These are phyloP conservation scores for Larix sibirica DNA, from an alignment of 83 land plant genomes.

Conservation along the genomic window DNA sequence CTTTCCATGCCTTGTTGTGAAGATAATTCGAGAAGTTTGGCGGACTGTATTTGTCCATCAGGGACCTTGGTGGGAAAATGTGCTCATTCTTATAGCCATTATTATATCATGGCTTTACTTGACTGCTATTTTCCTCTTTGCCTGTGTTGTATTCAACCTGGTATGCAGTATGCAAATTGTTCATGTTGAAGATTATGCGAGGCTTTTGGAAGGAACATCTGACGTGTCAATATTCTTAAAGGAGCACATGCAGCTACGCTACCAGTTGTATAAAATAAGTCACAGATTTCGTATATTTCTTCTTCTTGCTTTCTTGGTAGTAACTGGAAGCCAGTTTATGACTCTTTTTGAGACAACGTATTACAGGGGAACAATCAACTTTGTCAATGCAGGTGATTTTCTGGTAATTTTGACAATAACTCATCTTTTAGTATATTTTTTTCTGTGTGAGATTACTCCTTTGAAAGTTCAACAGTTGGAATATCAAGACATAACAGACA, in stretches of 20 bases:
- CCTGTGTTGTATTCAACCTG: slow-evolving; percentile 79
- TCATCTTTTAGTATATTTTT: background rate
- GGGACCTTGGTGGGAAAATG: slow-evolving; percentile 40
- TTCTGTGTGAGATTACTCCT: background rate
- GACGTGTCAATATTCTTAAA: slow-evolving; percentile 55
- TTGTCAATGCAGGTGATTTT: slow-evolving; percentile 82
- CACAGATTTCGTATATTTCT: slow-evolving; percentile 83
- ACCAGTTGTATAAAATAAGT: slow-evolving; percentile 84
- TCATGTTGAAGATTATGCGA: slow-evolving; percentile 79
- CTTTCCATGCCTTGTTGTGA: slow-evolving; percentile 46
- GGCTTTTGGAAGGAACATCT: slow-evolving; percentile 65
- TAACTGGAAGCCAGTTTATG: slow-evolving; percentile 68
- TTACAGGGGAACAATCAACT: slow-evolving; percentile 51
- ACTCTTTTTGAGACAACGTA: slow-evolving; percentile 69
- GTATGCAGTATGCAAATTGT: slow-evolving; percentile 89
- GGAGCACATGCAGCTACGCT: slow-evolving; percentile 77
- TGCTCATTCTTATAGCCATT: slow-evolving; percentile 30
- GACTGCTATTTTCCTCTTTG: slow-evolving; percentile 60
- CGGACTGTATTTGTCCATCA: slow-evolving; percentile 28
- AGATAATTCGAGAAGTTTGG: slow-evolving; percentile 39
- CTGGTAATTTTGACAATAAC: slow-evolving; percentile 48
- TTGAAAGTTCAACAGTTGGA: background rate
- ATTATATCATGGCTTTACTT: slow-evolving; percentile 77
- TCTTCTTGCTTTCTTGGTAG: slow-evolving; percentile 52
- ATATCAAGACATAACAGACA: background rate